Evolutionary conservation across 352 stramenopile species (phyloP).

Genomic region (Aphanomyces stellatus): DNA sequence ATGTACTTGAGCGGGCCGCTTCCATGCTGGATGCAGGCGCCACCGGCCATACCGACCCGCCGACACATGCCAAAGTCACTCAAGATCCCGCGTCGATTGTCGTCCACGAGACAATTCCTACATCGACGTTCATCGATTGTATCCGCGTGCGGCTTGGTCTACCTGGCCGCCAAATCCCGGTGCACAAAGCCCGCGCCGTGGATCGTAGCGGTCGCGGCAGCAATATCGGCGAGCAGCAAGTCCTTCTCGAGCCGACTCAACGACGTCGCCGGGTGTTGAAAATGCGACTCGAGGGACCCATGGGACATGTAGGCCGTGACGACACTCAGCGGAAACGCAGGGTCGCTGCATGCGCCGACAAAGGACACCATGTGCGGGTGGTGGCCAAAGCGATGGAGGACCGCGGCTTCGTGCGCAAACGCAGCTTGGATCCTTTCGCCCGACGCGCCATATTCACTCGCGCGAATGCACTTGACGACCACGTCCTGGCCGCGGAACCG

Average conservation of each 20-base stretch:
- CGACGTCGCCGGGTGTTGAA: constrained; percentile 36
- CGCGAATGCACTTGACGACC: constrained; percentile 58
- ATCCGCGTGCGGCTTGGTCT: background rate
- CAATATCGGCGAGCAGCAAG: constrained; percentile 3
- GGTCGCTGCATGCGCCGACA: constrained; percentile 66
- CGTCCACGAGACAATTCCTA: constrained; percentile 67
- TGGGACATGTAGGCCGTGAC: constrained; percentile 64
- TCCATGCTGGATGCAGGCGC: constrained; percentile 52
- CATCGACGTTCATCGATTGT: background rate
- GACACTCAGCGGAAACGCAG: constrained; percentile 48
- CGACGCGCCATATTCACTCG: constrained; percentile 32
- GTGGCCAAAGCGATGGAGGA: constrained; percentile 72
- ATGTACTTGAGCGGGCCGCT: constrained; percentile 78
- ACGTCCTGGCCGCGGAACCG: constrained; percentile 51
- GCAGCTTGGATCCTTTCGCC: constrained; percentile 51
- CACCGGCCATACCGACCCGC: constrained; percentile 39
- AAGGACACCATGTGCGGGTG: constrained; percentile 72
- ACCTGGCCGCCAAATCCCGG: constrained; percentile 46
- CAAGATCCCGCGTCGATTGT: constrained; percentile 48
- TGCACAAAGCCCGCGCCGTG: constrained; percentile 55
- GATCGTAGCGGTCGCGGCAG: constrained; percentile 31
- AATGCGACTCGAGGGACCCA: constrained; percentile 51
- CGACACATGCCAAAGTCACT: constrained; percentile 73
- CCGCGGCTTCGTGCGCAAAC: constrained; percentile 69
- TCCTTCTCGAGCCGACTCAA: constrained; percentile 12